phyloP scores from a whole-genome alignment of 2,329 filamentous ascomycete species.

The Dactylellina leptospora region DNA sequence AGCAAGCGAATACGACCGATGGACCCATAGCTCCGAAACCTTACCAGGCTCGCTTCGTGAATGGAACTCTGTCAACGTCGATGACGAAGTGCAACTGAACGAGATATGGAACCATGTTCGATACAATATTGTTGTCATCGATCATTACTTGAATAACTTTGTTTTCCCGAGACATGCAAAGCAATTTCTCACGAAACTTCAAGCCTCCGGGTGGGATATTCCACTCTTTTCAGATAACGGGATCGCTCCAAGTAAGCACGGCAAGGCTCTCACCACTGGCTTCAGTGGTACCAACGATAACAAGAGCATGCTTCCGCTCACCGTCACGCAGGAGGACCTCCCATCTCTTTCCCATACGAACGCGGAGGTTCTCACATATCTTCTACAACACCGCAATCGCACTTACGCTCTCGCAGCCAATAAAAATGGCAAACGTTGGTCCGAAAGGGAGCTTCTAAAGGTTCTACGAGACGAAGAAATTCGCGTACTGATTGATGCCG shows the following conservation, averaged over 20 bases:
- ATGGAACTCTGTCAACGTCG: constrained; percentile 69
- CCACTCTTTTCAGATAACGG: constrained; percentile 62
- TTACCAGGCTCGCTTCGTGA: constrained; percentile 64
- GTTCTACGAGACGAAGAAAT: constrained; percentile 61
- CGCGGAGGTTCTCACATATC: constrained; percentile 70
- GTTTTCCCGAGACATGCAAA: constrained; percentile 73
- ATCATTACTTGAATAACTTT: constrained; percentile 71
- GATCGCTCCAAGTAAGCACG: constrained; percentile 8
- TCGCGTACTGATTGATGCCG: constrained; percentile 70
- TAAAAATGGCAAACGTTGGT: constrained; percentile 60
- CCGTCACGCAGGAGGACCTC: constrained; percentile 70
- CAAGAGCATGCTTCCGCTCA: constrained; percentile 68
- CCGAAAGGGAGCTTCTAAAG: constrained; percentile 63
- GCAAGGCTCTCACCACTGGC: constrained; percentile 66
- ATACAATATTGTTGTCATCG: constrained; percentile 65
- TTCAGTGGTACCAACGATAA: constrained; percentile 79
- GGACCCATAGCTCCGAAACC: constrained; percentile 60
- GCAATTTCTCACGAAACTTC: constrained; percentile 71
- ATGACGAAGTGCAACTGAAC: constrained; percentile 66
- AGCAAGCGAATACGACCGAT: constrained; percentile 66
- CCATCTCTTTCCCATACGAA: constrained; percentile 68
- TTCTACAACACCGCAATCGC: constrained; percentile 66
- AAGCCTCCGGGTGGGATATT: constrained; percentile 74
- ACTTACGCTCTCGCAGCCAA: constrained; percentile 61
- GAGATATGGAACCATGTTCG: constrained; percentile 66